Evolutionary conservation across 768 basidiomycete genomes (phyloP), one percentile per base, ranked within the genome.

Genomic region (Auriculariales sp.): DNA sequence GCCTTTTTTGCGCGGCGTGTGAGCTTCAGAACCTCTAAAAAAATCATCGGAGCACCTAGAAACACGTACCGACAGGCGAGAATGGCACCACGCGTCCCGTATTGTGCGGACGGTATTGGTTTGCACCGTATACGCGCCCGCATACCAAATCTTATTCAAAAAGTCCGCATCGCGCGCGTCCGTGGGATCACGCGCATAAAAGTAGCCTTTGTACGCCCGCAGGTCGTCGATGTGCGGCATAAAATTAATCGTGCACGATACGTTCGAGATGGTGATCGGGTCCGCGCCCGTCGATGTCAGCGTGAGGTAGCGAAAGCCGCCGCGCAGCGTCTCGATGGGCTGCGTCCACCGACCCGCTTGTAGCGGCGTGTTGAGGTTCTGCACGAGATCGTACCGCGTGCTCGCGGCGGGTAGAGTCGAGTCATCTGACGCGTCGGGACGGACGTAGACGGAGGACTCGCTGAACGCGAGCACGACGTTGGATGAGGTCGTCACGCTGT

Each of bases 361-460:
- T 22, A 47, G 45, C 12, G 30, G 30, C 46, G 42, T 22, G 28
- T 27, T 7, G 19, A 29, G 28, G 19, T 15, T 19, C 22, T 22
- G 63, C 3, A 75, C 69, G 4, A 64, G 64, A 48, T 71, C 68
- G 27, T 75, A 72, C 36, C 66, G 70, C 10, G 68, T 70, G 4
- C 73, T 75, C 6, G 57, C 24, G 4, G 54, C 48, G 2, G 59
- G 4, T 24, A 46, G 55, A 47, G 66, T 67, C 7, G 67, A 67
- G 57, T 78, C 76, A 52, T 78, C 77, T 0, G 76, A 77, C 1
- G 69, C 67, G 2, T 62, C 60, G 1, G 75, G 72, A 15, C 72
- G 67, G 28, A 78, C 76, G 64, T 76, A 77, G 32, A 63, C 46
- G 0, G 77, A 71, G 0, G 77, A 78, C 53, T 79, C 77, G 1